These are phyloP conservation scores for Nakazawaea populi DNA, from an alignment of 805 yeast genomes.

Conservation along the genomic window DNA sequence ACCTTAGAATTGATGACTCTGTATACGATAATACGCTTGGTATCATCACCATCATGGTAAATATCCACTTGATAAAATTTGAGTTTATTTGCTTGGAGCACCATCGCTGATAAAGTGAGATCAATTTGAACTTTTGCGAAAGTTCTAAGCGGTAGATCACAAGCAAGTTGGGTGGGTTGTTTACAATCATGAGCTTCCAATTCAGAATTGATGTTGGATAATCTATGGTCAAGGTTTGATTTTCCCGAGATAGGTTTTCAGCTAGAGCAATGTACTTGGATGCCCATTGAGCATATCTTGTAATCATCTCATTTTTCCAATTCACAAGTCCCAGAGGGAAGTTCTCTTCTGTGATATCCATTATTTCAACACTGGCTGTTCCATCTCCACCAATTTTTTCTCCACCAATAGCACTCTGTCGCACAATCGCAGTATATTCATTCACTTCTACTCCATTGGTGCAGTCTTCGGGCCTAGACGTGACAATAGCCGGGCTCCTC, in stretches of 20 bases:
- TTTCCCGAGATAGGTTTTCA: conserved; percentile 4
- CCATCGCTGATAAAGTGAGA: conserved; percentile 40
- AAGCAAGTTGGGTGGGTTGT: conserved; percentile 25
- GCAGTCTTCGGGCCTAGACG: not conserved
- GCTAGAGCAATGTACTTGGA: conserved; percentile 19
- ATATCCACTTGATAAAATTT: conserved; percentile 32
- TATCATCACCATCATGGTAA: conserved; percentile 29
- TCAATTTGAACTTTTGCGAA: conserved; percentile 25
- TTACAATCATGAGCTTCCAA: conserved; percentile 36
- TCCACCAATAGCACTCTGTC: not conserved
- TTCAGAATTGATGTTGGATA: conserved; percentile 30
- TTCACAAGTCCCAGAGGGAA: not conserved
- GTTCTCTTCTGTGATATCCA: not conserved
- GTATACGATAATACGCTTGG: conserved; percentile 31
- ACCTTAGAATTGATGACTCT: conserved; percentile 35
- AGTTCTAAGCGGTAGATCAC: conserved; percentile 30
- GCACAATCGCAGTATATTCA: not conserved
- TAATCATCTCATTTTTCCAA: conserved; percentile 13
- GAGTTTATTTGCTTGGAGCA: conserved; percentile 23
- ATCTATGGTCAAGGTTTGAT: conserved; percentile 14
- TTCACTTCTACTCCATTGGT: no score
- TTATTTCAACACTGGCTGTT: not conserved
- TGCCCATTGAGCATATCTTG: conserved; percentile 13
- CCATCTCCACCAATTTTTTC: conserved; percentile 6
- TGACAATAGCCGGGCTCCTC: conserved; percentile 9